Conservation (phyloP, 2,329 filamentous ascomycete species). For the Aureobasidium subglaciale region DNA sequence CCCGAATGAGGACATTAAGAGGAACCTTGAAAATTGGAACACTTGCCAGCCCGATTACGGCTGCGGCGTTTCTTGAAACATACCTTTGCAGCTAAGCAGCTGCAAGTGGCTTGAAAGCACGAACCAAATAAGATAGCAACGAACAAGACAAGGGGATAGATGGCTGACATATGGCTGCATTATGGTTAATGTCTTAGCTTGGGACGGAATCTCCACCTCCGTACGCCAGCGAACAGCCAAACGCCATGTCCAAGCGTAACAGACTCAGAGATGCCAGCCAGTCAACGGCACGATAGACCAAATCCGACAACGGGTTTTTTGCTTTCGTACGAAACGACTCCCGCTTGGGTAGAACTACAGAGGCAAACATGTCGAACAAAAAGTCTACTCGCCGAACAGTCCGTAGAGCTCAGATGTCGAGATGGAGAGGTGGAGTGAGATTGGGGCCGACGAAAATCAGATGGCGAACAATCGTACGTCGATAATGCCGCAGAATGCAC, state of each 20-base stretch:
- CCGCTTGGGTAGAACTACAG: background rate
- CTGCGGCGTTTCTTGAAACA: slow-evolving; percentile 12
- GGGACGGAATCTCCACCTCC: slow-evolving; percentile 12
- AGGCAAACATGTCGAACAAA: background rate
- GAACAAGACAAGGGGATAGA: slow-evolving; percentile 7
- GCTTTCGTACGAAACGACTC: slow-evolving; percentile 13
- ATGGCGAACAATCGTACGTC: background rate
- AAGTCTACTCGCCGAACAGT: slow-evolving; percentile 1
- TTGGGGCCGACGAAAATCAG: background rate
- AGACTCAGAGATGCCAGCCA: slow-evolving; percentile 3
- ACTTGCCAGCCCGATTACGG: background rate
- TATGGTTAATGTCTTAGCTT: slow-evolving; percentile 14
- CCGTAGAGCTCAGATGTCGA: background rate
- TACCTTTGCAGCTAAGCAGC: slow-evolving; percentile 2
- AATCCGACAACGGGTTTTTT: slow-evolving; percentile 6
- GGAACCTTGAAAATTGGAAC: background rate
- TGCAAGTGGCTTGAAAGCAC: slow-evolving; percentile 7
- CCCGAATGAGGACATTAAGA: background rate
- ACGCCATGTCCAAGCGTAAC: slow-evolving; percentile 13
- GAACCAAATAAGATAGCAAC: background rate
- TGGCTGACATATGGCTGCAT: too few relatives aligned
- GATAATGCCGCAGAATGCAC: background rate
- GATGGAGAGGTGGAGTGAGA: background rate
- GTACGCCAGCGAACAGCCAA: slow-evolving; percentile 13
- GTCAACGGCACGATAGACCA: background rate